Evolutionary conservation across 768 basidiomycete genomes (phyloP).

Genomic region (Tricholomella constricta): DNA sequence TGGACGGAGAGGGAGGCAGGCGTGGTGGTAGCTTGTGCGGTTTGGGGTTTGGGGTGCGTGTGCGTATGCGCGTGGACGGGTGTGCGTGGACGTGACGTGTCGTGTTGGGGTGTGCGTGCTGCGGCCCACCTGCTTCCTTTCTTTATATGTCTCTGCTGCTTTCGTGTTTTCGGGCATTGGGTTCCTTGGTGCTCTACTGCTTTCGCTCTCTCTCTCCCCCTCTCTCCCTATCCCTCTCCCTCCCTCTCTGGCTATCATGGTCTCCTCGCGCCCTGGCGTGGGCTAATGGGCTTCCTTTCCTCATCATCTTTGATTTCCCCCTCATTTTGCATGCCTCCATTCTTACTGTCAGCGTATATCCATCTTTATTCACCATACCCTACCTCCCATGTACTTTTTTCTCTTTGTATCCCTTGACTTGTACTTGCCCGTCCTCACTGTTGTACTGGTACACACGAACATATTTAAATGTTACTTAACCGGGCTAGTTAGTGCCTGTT

Average conservation of each 20-base stretch:
- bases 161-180: not conserved
- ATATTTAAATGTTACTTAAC: too few species aligned
- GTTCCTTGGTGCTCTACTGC: not conserved
- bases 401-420: too few species aligned
- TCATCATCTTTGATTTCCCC: not conserved
- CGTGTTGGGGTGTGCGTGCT: not conserved
- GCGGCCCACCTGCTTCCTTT: not conserved
- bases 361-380: not conserved
- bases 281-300: not conserved
- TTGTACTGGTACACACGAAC: slow-evolving; percentile 7
- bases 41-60: too few species aligned
- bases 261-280: too few species aligned
- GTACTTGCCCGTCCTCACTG: too few species aligned
- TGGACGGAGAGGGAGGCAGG: too few species aligned
- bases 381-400: not conserved
- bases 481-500: too few species aligned
- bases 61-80: too few species aligned
- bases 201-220: not conserved
- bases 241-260: not conserved
- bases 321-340: not conserved
- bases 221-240: not conserved
- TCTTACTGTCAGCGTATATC: not conserved
- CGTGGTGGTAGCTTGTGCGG: too few species aligned
- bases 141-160: not conserved
- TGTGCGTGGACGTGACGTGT: too few species aligned